Evolutionary conservation across 148 eudicot genomes (phyloP), one percentile per base, ranked within the genome.

Genomic region (Diospyros kaki): DNA sequence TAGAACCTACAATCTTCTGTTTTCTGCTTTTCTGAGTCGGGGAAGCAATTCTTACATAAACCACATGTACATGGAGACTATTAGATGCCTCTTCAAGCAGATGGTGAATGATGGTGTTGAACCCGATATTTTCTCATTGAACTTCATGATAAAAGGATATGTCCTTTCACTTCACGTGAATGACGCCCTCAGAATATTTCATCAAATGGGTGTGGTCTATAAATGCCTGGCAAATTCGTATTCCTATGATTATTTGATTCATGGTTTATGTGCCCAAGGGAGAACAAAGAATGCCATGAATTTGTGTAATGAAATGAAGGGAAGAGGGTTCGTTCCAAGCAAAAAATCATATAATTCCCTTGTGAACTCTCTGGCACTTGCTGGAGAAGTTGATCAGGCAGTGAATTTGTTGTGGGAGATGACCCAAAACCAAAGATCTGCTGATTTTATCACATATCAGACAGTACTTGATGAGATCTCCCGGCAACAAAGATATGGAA

Each of bases 131-230:
- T 89, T 86, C 70, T 64, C 88, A 2, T 76, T 94, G 80, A 94
- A 92, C 81, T 85, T 83, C 69, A 90, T 94, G 93, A 90, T 94
- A 51, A 89, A 86, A 74, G 98, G 97, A 6, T 94, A 92, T 75
- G 97, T 92, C 69, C 81, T 92, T 62, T 90, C 98, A 9, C 90
- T 89, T 74, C 96, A 92, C 56, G 83, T 94, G 3, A 92, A 92
- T 72, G 97, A 92, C 45, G 98, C 92, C 41, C 85, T 94, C n/a
- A 86, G 93, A 76, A 82, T 94, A 68, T 94, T 92, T 82, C 95
- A 90, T 78, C 98, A 94, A 77, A 87, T 94, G 92, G 96, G 86
- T 52, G 86, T 77, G 44, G 91, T 86, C 17, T 94, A 92, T 75
- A 78, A 80, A 18, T 86, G 90, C 77, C 65, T 60, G 43, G 94